Conservation (phyloP, 306 rosid species). For the Vigna hirtella region DNA sequence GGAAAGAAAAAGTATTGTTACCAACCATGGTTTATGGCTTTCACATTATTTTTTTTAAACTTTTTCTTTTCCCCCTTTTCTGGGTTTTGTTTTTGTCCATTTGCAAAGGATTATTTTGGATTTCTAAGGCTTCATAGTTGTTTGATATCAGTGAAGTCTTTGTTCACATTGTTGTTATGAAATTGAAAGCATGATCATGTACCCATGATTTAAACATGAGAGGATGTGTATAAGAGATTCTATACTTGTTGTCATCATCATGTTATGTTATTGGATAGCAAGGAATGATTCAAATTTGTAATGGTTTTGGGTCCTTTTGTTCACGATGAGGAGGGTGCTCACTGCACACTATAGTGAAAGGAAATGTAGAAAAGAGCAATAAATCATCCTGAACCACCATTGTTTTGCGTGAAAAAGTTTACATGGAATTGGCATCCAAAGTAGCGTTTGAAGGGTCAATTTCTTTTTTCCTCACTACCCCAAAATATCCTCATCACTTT, state of each 20-base stretch:
- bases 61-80: background rate
- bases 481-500: slow-evolving; percentile 48
- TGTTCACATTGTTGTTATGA: slow-evolving; percentile 44
- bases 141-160: slow-evolving; percentile 48
- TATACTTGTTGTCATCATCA: slow-evolving; percentile 38
- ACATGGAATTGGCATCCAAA: slow-evolving; percentile 68
- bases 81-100: slow-evolving; percentile 4
- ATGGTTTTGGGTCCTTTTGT: slow-evolving; percentile 45
- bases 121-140: slow-evolving; percentile 35
- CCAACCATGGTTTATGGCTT: slow-evolving; percentile 35
- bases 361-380: slow-evolving; percentile 27
- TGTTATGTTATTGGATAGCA: slow-evolving; percentile 40
- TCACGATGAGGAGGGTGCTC: slow-evolving; percentile 46
- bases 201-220: slow-evolving; percentile 53
- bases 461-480: slow-evolving; percentile 36
- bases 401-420: slow-evolving; percentile 78
- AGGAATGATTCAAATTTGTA: slow-evolving; percentile 49
- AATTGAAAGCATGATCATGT: slow-evolving; percentile 41
- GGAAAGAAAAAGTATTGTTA: background rate
- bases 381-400: slow-evolving; percentile 38
- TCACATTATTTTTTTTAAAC: slow-evolving; percentile 16
- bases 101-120: slow-evolving; percentile 31
- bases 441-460: slow-evolving; percentile 51
- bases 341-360: slow-evolving; percentile 49
- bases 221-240: slow-evolving; percentile 51